phyloP scores from a whole-genome alignment of 164 flowering plant genomes.

The Annona squamosa region DNA sequence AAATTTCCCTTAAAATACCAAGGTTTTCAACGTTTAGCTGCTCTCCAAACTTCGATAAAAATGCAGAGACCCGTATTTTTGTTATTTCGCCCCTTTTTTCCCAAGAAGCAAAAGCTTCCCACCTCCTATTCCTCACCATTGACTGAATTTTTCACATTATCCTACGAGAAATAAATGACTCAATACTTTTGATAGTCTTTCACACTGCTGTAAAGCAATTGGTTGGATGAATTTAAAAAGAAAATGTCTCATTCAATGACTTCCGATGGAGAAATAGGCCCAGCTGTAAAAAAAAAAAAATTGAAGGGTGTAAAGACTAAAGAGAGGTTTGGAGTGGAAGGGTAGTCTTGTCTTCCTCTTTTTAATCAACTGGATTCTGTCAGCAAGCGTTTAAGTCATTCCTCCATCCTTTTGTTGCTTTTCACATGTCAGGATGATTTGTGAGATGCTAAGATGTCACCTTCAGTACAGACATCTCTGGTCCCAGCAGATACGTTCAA shows the following conservation, averaged over 20 bases:
- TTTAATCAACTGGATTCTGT: slow-evolving; percentile 13
- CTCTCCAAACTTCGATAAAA: slow-evolving; percentile 11
- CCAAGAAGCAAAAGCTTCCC: slow-evolving; percentile 9
- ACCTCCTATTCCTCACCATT: slow-evolving; percentile 5
- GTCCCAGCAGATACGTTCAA: slow-evolving; percentile 22
- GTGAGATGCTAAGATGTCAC: slow-evolving; percentile 29
- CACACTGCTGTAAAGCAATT: slow-evolving; percentile 15
- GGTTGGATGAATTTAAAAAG: not conserved
- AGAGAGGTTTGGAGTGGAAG: not conserved
- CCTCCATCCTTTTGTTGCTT: not conserved
- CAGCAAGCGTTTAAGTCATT: slow-evolving; percentile 2
- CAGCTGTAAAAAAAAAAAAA: slow-evolving; percentile 7
- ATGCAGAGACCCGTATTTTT: slow-evolving; percentile 4
- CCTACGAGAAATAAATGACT: slow-evolving; percentile 30
- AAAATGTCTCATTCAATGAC: slow-evolving; percentile 38
- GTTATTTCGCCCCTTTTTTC: not conserved
- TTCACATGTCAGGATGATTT: slow-evolving; percentile 14
- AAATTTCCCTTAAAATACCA: slow-evolving; percentile 19
- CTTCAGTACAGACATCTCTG: slow-evolving; percentile 31
- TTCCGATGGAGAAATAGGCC: slow-evolving; percentile 13
- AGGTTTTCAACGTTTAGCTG: slow-evolving; percentile 19
- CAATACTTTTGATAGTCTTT: slow-evolving; percentile 12
- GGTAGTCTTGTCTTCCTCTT: not conserved
- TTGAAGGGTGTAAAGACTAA: not conserved
- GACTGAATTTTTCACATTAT: slow-evolving; percentile 8